Evolutionary conservation across 441 rosid species (phyloP).

Genomic region (Euphorbia celastroides): DNA sequence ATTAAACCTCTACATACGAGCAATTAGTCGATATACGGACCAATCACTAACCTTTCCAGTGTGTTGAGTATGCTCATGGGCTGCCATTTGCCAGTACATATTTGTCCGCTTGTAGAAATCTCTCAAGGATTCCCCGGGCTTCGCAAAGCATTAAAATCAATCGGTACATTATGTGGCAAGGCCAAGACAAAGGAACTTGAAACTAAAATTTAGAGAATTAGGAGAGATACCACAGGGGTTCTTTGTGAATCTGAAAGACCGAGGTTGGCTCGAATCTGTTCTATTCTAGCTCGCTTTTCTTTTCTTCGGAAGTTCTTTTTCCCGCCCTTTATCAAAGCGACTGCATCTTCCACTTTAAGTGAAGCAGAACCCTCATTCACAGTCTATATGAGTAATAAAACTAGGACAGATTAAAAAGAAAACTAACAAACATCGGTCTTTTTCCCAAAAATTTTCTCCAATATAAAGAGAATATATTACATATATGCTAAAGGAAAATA

Average conservation of each 20-base stretch:
- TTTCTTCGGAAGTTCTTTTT: conserved; percentile 74
- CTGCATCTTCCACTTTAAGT: conserved; percentile 70
- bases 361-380: conserved; percentile 44
- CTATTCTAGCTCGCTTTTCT: conserved; percentile 89
- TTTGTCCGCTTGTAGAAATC: conserved; percentile 92
- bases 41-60: conserved; percentile 66
- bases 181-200: conserved; percentile 5
- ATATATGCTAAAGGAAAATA: conserved; percentile 9
- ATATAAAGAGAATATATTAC: neutral
- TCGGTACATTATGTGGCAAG: conserved; percentile 6
- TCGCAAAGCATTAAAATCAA: conserved; percentile 20
- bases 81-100: conserved; percentile 99
- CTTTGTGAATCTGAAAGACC: conserved; percentile 97
- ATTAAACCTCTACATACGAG: neutral
- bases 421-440: neutral
- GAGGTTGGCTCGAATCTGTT: conserved; percentile 90
- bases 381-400: conserved; percentile 31
- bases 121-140: conserved; percentile 94
- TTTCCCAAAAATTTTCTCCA: neutral
- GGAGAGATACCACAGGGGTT: conserved; percentile 63
- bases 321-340: conserved; percentile 86
- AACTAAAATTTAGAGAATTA: too few species aligned
- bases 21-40: neutral
- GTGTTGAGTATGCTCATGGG: conserved; percentile 95
- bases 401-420: neutral